Conservation (phyloP, 495 filamentous ascomycete species). For the Aspergillus asperescens region DNA sequence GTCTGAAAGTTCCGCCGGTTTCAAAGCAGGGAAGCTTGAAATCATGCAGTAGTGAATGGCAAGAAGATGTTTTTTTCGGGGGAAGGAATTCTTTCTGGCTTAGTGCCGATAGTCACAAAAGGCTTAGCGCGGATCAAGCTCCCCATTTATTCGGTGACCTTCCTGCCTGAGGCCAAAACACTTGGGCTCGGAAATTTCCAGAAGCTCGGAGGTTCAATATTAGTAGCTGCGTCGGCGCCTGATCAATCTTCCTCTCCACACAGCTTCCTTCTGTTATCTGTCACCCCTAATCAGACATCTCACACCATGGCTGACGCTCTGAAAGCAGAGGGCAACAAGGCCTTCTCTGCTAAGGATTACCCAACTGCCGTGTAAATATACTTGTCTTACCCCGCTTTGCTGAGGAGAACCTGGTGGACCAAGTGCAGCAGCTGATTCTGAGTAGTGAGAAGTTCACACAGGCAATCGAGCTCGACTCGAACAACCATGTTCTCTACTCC, state of each 20-base stretch:
- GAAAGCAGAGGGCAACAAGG: conserved; percentile 96
- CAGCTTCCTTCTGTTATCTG: background rate
- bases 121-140: conserved; percentile 30
- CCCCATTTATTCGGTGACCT: conserved; percentile 5
- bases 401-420: background rate
- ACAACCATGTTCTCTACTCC: conserved; percentile 94
- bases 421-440: conserved; percentile 12
- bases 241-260: background rate
- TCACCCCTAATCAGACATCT: background rate
- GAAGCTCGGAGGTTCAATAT: conserved; percentile 37
- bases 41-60: conserved; percentile 17
- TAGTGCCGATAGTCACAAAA: conserved; percentile 16
- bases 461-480: conserved; percentile 82
- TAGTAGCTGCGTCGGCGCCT: conserved; percentile 11
- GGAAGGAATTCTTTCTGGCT: conserved; percentile 25
- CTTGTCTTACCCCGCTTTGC: conserved; percentile 23
- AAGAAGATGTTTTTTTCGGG: conserved; percentile 33
- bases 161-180: conserved; percentile 26
- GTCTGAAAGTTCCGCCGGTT: background rate
- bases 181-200: conserved; percentile 43
- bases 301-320: conserved; percentile 56
- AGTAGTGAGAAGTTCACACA: conserved; percentile 84
- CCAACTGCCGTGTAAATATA: conserved; percentile 83
- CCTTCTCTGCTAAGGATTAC: conserved; percentile 94
- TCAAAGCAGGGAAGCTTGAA: background rate